Conservation (phyloP, 2,329 filamentous ascomycete genomes). For the Colletotrichum higginsianum region DNA sequence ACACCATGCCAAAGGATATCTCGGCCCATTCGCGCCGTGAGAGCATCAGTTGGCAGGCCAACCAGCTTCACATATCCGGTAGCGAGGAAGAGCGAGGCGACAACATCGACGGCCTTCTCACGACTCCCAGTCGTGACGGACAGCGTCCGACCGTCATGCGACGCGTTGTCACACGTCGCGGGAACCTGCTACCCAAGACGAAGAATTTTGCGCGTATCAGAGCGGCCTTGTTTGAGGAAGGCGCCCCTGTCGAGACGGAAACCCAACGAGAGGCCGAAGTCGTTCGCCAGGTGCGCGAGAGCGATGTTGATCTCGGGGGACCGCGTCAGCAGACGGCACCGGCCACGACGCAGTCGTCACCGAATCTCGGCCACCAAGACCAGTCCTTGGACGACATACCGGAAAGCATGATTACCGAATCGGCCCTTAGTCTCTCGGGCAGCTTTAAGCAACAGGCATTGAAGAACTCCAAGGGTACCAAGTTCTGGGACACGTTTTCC, state of each 20-base stretch:
- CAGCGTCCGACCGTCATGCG: constrained; percentile 82
- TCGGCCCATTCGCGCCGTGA: constrained; percentile 77
- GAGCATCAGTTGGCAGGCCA: constrained; percentile 91
- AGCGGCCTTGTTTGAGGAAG: constrained; percentile 90
- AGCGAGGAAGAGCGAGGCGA: constrained; percentile 82
- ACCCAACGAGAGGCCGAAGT: constrained; percentile 94
- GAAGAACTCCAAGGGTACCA: constrained; percentile 78
- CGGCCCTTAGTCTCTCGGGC: constrained; percentile 65
- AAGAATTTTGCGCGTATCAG: constrained; percentile 95
- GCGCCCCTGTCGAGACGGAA: constrained; percentile 89
- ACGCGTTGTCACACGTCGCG: constrained; percentile 85
- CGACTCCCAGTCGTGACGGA: constrained; percentile 64
- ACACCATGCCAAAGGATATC: constrained; percentile 54
- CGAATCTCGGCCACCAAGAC: constrained; percentile 75
- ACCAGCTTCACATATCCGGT: constrained; percentile 86
- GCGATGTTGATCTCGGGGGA: constrained; percentile 77
- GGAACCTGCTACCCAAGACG: constrained; percentile 94
- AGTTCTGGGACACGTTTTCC: constrained; percentile 86
- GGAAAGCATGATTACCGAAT: constrained; percentile 78
- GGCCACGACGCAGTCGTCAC: constrained; percentile 77
- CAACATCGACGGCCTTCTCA: constrained; percentile 63
- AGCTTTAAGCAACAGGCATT: constrained; percentile 83
- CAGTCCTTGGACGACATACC: constrained; percentile 75
- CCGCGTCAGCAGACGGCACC: constrained; percentile 60
- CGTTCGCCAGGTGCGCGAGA: constrained; percentile 93